phyloP scores from a whole-genome alignment of 2,329 filamentous ascomycete species.

The Fusarium haematococcum region DNA sequence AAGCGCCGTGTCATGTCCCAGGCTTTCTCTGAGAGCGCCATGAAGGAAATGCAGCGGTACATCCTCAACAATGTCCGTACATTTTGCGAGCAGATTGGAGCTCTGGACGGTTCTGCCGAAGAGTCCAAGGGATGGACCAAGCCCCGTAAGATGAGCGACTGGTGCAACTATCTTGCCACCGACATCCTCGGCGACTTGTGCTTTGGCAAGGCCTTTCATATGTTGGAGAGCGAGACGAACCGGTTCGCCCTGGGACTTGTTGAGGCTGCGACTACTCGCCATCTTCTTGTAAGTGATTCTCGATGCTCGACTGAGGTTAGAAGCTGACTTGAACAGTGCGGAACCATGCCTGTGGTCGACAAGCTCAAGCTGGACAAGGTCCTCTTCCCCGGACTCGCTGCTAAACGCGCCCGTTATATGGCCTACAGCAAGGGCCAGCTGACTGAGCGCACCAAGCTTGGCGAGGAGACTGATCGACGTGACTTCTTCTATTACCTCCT shows the following conservation, averaged over 20 bases:
- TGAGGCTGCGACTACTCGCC: conserved; percentile 74
- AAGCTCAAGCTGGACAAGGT: conserved; percentile 75
- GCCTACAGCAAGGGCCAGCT: conserved; percentile 76
- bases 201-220: conserved; percentile 72
- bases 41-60: conserved; percentile 76
- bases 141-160: conserved; percentile 72
- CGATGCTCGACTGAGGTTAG: neutral
- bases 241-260: conserved; percentile 76
- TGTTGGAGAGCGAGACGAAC: conserved; percentile 70
- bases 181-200: conserved; percentile 71
- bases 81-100: conserved; percentile 70
- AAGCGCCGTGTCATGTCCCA: conserved; percentile 79
- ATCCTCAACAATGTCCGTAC: conserved; percentile 74
- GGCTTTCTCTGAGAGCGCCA: conserved; percentile 74
- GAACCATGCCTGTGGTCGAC: conserved; percentile 77
- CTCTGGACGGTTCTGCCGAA: conserved; percentile 54
- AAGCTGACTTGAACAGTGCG: conserved; percentile 62
- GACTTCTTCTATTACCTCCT: conserved; percentile 84
- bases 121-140: conserved; percentile 68
- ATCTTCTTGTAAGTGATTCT: conserved; percentile 69
- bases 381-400: conserved; percentile 75
- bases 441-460: conserved; percentile 73
- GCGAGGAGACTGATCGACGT: conserved; percentile 73
- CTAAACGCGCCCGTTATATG: conserved; percentile 77
- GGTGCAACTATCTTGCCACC: conserved; percentile 72